phyloP scores from a whole-genome alignment of 495 filamentous ascomycete species.

The Aspergillus heteromorphus region DNA sequence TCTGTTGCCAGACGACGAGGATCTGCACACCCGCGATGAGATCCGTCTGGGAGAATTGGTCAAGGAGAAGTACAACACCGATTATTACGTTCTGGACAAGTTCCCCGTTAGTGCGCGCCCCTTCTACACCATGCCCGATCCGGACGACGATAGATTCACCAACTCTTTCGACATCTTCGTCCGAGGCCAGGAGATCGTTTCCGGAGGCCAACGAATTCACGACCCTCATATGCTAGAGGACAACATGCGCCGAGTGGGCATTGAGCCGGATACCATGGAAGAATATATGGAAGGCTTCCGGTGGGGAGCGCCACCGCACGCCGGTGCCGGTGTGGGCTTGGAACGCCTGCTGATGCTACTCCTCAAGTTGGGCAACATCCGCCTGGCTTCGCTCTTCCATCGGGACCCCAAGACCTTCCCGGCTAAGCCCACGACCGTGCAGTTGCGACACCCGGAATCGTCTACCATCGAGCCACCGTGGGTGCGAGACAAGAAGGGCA shows the following conservation, averaged over 20 bases:
- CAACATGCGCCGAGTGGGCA: slow-evolving; percentile 68
- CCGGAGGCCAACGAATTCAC: slow-evolving; percentile 89
- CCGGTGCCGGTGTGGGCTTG: slow-evolving; percentile 83
- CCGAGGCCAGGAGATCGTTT: slow-evolving; percentile 88
- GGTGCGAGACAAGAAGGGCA: slow-evolving; percentile 37
- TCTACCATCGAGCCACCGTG: slow-evolving; percentile 65
- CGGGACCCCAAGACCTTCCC: slow-evolving; percentile 80
- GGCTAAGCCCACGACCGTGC: slow-evolving; percentile 43
- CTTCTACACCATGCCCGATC: slow-evolving; percentile 92
- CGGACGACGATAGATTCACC: slow-evolving; percentile 63
- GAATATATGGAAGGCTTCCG: slow-evolving; percentile 87
- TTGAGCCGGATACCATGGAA: slow-evolving; percentile 71
- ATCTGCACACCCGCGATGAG: slow-evolving; percentile 79
- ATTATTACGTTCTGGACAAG: slow-evolving; percentile 94
- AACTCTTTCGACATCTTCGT: slow-evolving; percentile 97
- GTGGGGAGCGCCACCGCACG: slow-evolving; percentile 84
- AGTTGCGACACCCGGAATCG: slow-evolving; percentile 71
- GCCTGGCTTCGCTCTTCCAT: slow-evolving; percentile 76
- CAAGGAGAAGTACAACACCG: slow-evolving; percentile 78
- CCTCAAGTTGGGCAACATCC: slow-evolving; percentile 80
- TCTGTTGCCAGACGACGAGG: slow-evolving; percentile 61
- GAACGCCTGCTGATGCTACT: slow-evolving; percentile 84
- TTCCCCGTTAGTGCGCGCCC: slow-evolving; percentile 79
- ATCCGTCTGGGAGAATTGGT: slow-evolving; percentile 78
- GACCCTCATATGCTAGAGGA: slow-evolving; percentile 67